Evolutionary conservation across 2,329 filamentous ascomycete species (phyloP).

Genomic region (Zymoseptoria pseudotritici): DNA sequence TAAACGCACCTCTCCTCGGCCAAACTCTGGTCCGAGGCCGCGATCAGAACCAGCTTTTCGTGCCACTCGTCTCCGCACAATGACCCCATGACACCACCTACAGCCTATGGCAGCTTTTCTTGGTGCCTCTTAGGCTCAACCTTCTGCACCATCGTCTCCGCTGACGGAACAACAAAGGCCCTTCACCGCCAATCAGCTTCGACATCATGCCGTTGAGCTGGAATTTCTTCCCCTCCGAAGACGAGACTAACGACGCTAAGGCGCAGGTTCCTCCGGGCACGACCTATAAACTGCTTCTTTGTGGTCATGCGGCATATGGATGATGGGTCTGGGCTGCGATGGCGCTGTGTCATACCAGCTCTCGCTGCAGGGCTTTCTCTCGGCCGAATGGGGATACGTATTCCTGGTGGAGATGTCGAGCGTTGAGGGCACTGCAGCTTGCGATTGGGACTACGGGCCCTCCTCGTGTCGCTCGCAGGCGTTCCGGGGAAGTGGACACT

Average conservation of each 20-base stretch:
- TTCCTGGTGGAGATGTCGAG: not conserved
- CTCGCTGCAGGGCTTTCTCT: not conserved
- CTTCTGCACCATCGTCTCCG: not conserved
- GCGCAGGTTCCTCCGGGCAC: conserved; percentile 12
- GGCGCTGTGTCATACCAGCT: conserved; percentile 3
- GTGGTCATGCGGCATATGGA: conserved; percentile 2
- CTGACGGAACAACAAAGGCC: not conserved
- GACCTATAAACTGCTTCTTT: conserved; percentile 15
- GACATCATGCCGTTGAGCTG: not conserved
- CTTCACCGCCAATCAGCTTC: not conserved
- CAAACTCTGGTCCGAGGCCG: too few relatives aligned
- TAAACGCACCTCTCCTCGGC: not conserved
- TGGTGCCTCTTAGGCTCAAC: not conserved
- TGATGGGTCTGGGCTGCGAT: conserved; percentile 3
- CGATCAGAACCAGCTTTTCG: too few relatives aligned
- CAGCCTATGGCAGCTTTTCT: not conserved
- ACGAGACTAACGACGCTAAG: not conserved
- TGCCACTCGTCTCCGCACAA: not conserved
- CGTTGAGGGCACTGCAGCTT: not conserved
- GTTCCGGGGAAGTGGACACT: not conserved
- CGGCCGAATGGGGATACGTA: not conserved
- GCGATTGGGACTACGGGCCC: not conserved
- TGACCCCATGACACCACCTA: conserved; percentile 1
- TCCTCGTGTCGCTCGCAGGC: not conserved
- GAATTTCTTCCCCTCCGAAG: conserved; percentile 5